These are phyloP conservation scores for Hymenoscyphus repandus DNA, from an alignment of 2,329 filamentous ascomycete genomes.

Conservation along the genomic window DNA sequence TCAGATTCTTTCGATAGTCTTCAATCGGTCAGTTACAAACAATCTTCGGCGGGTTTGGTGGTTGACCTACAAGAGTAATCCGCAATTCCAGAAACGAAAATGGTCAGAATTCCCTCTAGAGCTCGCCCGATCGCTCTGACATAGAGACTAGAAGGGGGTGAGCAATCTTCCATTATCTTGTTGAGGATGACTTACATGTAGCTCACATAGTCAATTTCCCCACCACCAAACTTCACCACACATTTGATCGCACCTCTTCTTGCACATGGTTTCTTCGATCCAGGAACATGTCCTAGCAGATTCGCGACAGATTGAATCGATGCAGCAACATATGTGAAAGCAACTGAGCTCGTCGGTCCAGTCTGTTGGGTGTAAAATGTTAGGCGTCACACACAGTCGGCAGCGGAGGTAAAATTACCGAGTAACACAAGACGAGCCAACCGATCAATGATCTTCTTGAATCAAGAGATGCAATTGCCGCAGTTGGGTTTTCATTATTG, in stretches of 20 bases:
- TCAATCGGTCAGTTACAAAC: not conserved
- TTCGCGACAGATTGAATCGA: constrained; percentile 3
- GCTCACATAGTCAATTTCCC: constrained; percentile 3
- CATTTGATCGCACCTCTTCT: constrained; percentile 6
- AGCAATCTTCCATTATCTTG: not conserved
- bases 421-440: constrained; percentile 4
- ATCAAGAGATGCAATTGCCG: not conserved
- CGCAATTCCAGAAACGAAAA: constrained; percentile 1
- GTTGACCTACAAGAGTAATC: constrained; percentile 3
- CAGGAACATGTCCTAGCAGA: constrained; percentile 3
- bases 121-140: constrained; percentile 1
- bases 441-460: constrained; percentile 2
- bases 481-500: not conserved
- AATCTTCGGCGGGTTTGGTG: no score
- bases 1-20: constrained; percentile 4
- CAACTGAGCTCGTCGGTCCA: constrained; percentile 2
- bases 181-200: not conserved
- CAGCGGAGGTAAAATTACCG: not conserved
- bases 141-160: not conserved
- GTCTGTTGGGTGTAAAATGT: not conserved
- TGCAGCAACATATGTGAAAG: constrained; percentile 1
- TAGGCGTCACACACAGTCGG: not conserved
- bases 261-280: constrained; percentile 1
- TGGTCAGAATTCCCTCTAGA: constrained; percentile 1
- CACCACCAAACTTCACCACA: constrained; percentile 4